A percentile compares a stretch with the other conserved stretches of the same genome.
Evolutionary conservation across 345 rosid genomes (phyloP).

Genomic region (Eucalyptus erythrocorys): DNA sequence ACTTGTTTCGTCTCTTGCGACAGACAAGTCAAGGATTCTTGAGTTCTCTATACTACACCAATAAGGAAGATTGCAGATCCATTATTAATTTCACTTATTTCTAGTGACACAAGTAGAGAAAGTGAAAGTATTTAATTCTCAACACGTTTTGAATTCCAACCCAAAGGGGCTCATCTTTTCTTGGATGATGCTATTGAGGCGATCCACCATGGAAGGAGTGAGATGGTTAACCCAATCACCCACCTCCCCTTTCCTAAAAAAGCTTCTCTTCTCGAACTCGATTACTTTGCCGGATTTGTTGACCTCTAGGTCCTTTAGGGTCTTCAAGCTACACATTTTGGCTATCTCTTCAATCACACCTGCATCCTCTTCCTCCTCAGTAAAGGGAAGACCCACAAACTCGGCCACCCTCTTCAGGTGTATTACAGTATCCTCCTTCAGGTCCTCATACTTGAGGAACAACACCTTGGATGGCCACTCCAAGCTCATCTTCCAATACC

Average conservation of each 20-base stretch:
- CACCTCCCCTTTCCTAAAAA: not conserved
- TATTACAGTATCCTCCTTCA: constrained; percentile 1
- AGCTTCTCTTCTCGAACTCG: not conserved
- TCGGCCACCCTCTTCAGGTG: not conserved
- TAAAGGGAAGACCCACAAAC: not conserved
- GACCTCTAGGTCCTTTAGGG: not conserved
- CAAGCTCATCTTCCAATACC: constrained; percentile 18
- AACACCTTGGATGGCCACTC: constrained; percentile 8
- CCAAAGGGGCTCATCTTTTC: not conserved
- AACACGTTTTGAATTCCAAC: not conserved
- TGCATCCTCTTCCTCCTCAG: not conserved
- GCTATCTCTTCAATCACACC: not conserved
- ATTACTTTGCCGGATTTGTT: not conserved
- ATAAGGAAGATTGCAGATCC: not conserved
- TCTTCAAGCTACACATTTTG: not conserved
- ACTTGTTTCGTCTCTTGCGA: not conserved
- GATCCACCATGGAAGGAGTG: not conserved
- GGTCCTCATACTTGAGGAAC: constrained; percentile 18
- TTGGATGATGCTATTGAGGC: not conserved
- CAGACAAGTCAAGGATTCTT: not conserved
- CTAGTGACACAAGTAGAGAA: not conserved
- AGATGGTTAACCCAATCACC: not conserved
- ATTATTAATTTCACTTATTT: not conserved
- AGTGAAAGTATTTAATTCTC: not conserved
- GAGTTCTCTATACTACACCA: not conserved